phyloP scores from a whole-genome alignment of 2,329 filamentous ascomycete species.

The Lasiodiplodia citricola region DNA sequence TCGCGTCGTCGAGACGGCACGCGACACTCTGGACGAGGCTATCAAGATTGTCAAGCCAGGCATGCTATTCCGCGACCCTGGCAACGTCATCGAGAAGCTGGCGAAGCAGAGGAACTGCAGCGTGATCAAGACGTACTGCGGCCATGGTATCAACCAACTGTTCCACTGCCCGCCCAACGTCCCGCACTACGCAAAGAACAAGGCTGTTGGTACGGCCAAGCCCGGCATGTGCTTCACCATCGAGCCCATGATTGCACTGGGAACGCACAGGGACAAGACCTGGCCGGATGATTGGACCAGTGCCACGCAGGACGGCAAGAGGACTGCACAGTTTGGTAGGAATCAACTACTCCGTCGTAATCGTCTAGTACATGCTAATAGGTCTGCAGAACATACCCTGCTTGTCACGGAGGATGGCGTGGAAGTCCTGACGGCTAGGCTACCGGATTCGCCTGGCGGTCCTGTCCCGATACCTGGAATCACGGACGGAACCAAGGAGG shows the following conservation, averaged over 20 bases:
- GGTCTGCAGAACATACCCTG: constrained; percentile 72
- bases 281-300: constrained; percentile 99
- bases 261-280: constrained; percentile 88
- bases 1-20: constrained; percentile 85
- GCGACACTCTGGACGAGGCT: constrained; percentile 87
- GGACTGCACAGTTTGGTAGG: constrained; percentile 90
- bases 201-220: constrained; percentile 92
- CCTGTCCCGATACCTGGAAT: constrained; percentile 63
- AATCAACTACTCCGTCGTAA: background rate
- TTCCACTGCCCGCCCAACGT: constrained; percentile 96
- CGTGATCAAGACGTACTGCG: constrained; percentile 94
- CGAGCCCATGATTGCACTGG: constrained; percentile 96
- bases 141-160: constrained; percentile 90
- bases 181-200: constrained; percentile 98
- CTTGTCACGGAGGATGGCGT: constrained; percentile 83
- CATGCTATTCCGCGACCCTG: constrained; percentile 88
- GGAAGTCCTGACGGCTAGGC: constrained; percentile 78
- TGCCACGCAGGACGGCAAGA: constrained; percentile 85
- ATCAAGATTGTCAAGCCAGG: constrained; percentile 94
- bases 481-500: constrained; percentile 34
- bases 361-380: background rate
- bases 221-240: constrained; percentile 99
- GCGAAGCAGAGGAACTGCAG: constrained; percentile 85
- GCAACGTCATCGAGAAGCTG: constrained; percentile 93
- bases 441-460: constrained; percentile 76